These are phyloP conservation scores for Boletellus deceptivus DNA, from an alignment of 1,284 basidiomycete species.

Conservation along the genomic window DNA sequence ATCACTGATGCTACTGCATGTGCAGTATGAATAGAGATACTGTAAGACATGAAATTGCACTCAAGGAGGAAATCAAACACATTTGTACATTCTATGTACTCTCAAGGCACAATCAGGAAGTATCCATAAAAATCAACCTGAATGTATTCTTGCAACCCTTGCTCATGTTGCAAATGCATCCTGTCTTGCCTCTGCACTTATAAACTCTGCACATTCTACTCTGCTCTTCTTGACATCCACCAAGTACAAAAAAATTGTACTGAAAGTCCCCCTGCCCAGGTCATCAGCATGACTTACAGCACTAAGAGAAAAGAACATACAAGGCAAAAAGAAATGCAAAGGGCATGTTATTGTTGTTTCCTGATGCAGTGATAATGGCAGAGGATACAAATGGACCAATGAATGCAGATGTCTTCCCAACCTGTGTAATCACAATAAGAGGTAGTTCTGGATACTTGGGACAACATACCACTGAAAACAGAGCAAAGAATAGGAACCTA, in stretches of 20 bases:
- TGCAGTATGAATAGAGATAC: no score
- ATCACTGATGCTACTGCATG: no score
- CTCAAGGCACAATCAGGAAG: no score
- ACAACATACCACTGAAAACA: constrained; percentile 62
- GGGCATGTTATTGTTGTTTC: constrained; percentile 76
- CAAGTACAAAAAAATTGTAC: constrained; percentile 63
- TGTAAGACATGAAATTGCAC: no score
- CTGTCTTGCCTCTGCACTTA: constrained; percentile 53
- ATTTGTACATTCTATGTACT: no score
- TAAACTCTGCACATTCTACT: constrained; percentile 62
- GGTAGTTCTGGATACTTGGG: not conserved
- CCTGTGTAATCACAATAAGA: constrained; percentile 32
- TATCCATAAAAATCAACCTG: no score
- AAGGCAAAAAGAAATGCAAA: constrained; percentile 77
- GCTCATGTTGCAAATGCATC: constrained; percentile 41
- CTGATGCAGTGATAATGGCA: constrained; percentile 67
- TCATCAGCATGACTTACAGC: not conserved
- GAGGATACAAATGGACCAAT: constrained; percentile 78
- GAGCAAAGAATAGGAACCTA: constrained; percentile 75
- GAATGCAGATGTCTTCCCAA: constrained; percentile 80
- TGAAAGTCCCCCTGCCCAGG: constrained; percentile 51
- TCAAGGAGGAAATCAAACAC: no score
- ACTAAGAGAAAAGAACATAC: constrained; percentile 40
- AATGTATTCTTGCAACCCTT: no score
- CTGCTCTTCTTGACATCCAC: constrained; percentile 72